phyloP scores from a whole-genome alignment of 805 yeast species.

The Pichia rugopelliculosa region DNA sequence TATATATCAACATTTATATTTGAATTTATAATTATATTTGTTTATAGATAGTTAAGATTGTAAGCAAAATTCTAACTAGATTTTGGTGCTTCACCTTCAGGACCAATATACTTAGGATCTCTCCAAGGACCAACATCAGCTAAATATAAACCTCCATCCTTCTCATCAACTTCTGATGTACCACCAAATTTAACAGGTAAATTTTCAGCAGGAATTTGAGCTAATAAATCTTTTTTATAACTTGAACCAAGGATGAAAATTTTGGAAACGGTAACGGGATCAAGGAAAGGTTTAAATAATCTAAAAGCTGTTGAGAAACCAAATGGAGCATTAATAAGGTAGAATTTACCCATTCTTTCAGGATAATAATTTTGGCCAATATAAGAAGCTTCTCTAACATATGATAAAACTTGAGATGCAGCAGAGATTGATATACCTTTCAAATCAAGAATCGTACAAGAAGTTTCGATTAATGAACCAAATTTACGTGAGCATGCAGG shows the following conservation, averaged over 20 bases:
- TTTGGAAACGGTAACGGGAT: slow-evolving; percentile 95
- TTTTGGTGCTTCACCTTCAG: slow-evolving; percentile 90
- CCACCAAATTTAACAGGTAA: slow-evolving; percentile 93
- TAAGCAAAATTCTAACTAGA: not conserved
- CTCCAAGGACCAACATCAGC: slow-evolving; percentile 98
- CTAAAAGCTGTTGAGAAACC: slow-evolving; percentile 94
- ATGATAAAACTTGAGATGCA: slow-evolving; percentile 77
- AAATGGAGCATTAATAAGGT: slow-evolving; percentile 92
- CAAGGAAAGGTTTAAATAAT: slow-evolving; percentile 87
- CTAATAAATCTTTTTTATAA: slow-evolving; percentile 74
- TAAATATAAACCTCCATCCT: slow-evolving; percentile 74
- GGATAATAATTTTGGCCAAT: slow-evolving; percentile 98
- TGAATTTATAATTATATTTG: no score
- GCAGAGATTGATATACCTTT: slow-evolving; percentile 86
- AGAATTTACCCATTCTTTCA: slow-evolving; percentile 98
- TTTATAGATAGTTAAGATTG: not conserved
- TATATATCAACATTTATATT: no score
- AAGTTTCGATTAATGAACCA: slow-evolving; percentile 80
- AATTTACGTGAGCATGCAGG: slow-evolving; percentile 90
- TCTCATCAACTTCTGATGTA: slow-evolving; percentile 51
- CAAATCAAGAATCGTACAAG: slow-evolving; percentile 91
- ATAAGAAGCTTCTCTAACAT: slow-evolving; percentile 86
- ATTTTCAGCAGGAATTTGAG: slow-evolving; percentile 91
- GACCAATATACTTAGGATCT: slow-evolving; percentile 79
- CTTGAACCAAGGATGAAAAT: slow-evolving; percentile 78